Conservation (phyloP, 257 asterid genomes). For the Fraxinus cuspidata region DNA sequence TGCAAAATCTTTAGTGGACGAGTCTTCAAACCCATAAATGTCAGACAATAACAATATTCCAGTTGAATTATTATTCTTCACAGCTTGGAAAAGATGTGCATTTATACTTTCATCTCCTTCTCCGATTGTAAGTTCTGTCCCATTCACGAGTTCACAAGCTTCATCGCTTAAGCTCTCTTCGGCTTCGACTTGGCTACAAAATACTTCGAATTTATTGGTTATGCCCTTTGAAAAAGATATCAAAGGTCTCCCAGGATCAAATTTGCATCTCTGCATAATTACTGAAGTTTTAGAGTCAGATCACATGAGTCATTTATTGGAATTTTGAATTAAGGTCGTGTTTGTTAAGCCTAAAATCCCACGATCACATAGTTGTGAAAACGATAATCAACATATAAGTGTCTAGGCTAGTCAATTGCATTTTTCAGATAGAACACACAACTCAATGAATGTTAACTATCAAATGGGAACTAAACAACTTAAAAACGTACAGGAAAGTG, state of each 20-base stretch:
- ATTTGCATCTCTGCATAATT: slow-evolving; percentile 54
- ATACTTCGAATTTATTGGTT: slow-evolving; percentile 27
- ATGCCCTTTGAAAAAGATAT: slow-evolving; percentile 24
- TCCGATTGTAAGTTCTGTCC: slow-evolving; percentile 60
- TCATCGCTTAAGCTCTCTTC: slow-evolving; percentile 57
- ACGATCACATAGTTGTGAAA: background rate
- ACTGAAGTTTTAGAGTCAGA: slow-evolving; percentile 60
- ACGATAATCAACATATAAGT: background rate
- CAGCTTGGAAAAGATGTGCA: slow-evolving; percentile 67
- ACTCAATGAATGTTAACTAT: background rate
- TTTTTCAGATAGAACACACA: background rate
- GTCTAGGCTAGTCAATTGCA: background rate
- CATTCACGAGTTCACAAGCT: slow-evolving; percentile 76
- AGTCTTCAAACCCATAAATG: slow-evolving; percentile 68
- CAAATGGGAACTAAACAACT: background rate
- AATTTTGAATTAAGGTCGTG: too few species aligned
- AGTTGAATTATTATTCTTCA: slow-evolving; percentile 77
- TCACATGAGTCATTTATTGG: background rate
- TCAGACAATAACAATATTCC: slow-evolving; percentile 83
- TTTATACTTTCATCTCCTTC: slow-evolving; percentile 45
- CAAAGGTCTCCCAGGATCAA: slow-evolving; percentile 12
- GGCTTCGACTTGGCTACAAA: slow-evolving; percentile 48
- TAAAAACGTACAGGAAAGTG: slow-evolving; percentile 43
- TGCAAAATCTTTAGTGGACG: slow-evolving; percentile 75
- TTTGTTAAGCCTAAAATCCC: background rate